Percentiles rank a stretch among this genome's conserved stretches.
Conservation (phyloP, 2,329 filamentous ascomycete species). For the Pseudopyrenochaeta lycopersici region DNA sequence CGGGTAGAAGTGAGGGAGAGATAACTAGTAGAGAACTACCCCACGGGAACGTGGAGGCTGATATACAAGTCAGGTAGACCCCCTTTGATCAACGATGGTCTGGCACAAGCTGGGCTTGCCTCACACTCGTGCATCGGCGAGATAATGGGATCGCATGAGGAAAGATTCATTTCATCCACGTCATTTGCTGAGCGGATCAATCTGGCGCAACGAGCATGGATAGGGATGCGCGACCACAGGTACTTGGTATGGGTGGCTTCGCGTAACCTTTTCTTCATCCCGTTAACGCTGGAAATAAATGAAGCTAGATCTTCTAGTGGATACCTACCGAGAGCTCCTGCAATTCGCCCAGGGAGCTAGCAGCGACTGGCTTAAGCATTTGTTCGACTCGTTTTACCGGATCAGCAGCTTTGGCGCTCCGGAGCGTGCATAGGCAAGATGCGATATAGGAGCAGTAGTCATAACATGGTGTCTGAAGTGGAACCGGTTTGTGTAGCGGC, state of each 20-base stretch:
- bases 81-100: constrained; percentile 37
- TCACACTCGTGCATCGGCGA: constrained; percentile 47
- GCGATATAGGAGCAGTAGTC: constrained; percentile 28
- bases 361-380: constrained; percentile 18
- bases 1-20: constrained; percentile 31
- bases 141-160: constrained; percentile 46
- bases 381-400: constrained; percentile 43
- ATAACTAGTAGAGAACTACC: constrained; percentile 39
- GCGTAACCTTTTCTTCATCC: constrained; percentile 46
- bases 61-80: constrained; percentile 45
- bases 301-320: constrained; percentile 45
- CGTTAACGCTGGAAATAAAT: constrained; percentile 40
- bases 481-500: constrained; percentile 19
- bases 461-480: constrained; percentile 33
- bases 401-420: constrained; percentile 35
- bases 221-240: constrained; percentile 39
- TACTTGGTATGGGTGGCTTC: constrained; percentile 39
- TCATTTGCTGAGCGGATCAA: constrained; percentile 51
- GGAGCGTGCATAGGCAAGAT: constrained; percentile 30
- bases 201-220: constrained; percentile 47
- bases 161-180: constrained; percentile 42
- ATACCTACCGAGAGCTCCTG: constrained; percentile 29
- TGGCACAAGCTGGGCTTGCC: constrained; percentile 39
- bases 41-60: constrained; percentile 50
- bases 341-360: constrained; percentile 23